Conservation (phyloP, 768 basidiomycete species). For the Xerocomellus amylosporus region DNA sequence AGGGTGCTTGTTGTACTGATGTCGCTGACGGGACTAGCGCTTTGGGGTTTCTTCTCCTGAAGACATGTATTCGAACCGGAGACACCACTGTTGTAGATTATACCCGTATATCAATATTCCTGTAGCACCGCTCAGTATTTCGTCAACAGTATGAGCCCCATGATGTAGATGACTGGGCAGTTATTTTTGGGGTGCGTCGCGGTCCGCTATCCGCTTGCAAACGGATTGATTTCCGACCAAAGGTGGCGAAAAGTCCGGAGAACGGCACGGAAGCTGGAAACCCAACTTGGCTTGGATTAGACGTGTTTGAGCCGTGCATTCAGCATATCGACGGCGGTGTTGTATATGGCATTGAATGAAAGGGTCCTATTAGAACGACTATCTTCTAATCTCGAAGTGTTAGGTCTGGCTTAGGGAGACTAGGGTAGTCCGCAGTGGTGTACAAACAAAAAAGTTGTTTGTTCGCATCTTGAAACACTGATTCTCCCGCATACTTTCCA, state of each 20-base stretch:
- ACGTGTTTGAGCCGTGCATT: no score
- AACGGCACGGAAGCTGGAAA: no score
- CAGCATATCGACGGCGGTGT: no score
- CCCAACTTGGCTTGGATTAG: no score
- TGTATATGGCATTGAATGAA: no score
- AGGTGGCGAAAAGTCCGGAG: no score
- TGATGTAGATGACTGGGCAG: background rate
- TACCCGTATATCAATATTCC: background rate
- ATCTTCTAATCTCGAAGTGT: no score
- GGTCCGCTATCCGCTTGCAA: no score
- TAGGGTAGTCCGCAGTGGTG: background rate
- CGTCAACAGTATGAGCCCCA: background rate
- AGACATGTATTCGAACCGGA: background rate
- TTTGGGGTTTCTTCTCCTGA: slow-evolving; percentile 34
- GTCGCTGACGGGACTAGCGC: slow-evolving; percentile 29
- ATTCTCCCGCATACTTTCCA: slow-evolving; percentile 10
- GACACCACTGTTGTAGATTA: background rate
- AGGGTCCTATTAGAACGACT: no score
- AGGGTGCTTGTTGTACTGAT: slow-evolving; percentile 28
- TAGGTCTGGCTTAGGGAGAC: no score
- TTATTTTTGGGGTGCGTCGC: no score
- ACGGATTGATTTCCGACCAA: no score
- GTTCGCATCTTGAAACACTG: background rate
- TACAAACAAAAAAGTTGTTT: slow-evolving; percentile 24
- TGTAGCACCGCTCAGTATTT: background rate